Evolutionary conservation across 164 flowering plant genomes (phyloP).

Genomic region (Buxus sempervirens): DNA sequence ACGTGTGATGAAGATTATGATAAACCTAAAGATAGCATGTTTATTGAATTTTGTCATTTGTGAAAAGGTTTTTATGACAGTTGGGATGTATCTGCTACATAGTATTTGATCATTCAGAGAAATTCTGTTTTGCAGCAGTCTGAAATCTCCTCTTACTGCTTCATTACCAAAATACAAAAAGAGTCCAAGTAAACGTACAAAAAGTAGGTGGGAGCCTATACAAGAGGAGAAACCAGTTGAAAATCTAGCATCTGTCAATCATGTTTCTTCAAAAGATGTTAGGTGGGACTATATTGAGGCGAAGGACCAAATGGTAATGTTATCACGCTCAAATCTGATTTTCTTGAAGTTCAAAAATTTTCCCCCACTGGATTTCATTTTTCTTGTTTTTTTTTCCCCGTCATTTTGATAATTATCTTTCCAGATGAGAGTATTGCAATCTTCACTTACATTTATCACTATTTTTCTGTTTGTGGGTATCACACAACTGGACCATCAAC

Average conservation of each 20-base stretch:
- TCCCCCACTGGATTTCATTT: neutral
- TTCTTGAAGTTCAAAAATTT: neutral
- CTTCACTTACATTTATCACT: neutral
- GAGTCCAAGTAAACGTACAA: slow-evolving; percentile 75
- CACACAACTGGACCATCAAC: neutral
- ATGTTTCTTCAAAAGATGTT: slow-evolving; percentile 36
- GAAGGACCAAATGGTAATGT: slow-evolving; percentile 28
- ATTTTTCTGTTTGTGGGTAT: neutral
- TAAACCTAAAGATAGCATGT: neutral
- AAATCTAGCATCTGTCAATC: slow-evolving; percentile 33
- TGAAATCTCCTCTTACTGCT: slow-evolving; percentile 29
- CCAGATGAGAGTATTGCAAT: neutral
- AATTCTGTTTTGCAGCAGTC: slow-evolving; percentile 26
- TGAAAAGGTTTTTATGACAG: neutral
- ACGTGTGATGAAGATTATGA: neutral
- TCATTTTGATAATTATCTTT: neutral
- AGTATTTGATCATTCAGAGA: neutral
- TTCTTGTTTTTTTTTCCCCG: neutral
- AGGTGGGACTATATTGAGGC: slow-evolving; percentile 45
- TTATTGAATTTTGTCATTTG: slow-evolving; percentile 1
- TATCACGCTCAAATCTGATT: neutral
- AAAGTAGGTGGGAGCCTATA: slow-evolving; percentile 98
- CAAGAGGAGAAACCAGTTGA: slow-evolving; percentile 60
- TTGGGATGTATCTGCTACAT: neutral
- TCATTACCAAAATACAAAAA: slow-evolving; percentile 48